Evolutionary conservation across 345 rosid species (phyloP).

Genomic region (Rubroshorea leprosula): DNA sequence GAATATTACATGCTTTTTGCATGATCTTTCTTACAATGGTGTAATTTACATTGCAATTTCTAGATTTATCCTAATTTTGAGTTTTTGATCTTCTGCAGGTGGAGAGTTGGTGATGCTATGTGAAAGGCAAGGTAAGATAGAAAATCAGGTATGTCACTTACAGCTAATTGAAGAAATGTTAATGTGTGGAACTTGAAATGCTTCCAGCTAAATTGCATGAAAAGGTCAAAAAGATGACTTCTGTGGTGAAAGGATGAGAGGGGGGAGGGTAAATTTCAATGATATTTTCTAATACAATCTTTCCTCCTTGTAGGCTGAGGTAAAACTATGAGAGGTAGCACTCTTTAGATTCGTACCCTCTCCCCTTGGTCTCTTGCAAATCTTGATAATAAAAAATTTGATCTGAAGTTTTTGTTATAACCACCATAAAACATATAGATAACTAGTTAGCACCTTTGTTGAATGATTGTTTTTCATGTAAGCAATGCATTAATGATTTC

Average conservation of each 20-base stretch:
- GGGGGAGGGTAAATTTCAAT: too few species aligned
- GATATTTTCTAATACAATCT: too few species aligned
- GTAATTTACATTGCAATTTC: conserved; percentile 3
- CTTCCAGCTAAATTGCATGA: conserved; percentile 4
- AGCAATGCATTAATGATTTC: background rate
- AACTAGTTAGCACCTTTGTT: background rate
- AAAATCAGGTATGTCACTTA: conserved; percentile 2
- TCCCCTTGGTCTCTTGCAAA: background rate
- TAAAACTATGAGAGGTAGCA: background rate
- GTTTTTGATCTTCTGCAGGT: conserved; percentile 27
- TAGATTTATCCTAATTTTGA: conserved; percentile 8
- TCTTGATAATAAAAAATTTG: background rate
- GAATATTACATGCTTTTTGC: background rate
- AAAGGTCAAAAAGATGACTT: background rate
- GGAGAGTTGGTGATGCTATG: conserved; percentile 1
- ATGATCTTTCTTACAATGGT: background rate
- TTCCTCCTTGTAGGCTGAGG: too few species aligned
- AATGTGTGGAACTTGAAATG: background rate
- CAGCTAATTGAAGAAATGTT: background rate
- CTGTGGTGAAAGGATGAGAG: too few species aligned
- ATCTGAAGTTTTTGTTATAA: background rate
- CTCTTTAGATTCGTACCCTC: too few species aligned
- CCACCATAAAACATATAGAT: background rate
- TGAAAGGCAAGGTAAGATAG: background rate
- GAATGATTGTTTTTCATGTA: background rate